Percentiles rank a stretch among this genome's conserved stretches.
phyloP scores from a whole-genome alignment of 371 early-diverging fungal species.

The Rhizopus microsporus region DNA sequence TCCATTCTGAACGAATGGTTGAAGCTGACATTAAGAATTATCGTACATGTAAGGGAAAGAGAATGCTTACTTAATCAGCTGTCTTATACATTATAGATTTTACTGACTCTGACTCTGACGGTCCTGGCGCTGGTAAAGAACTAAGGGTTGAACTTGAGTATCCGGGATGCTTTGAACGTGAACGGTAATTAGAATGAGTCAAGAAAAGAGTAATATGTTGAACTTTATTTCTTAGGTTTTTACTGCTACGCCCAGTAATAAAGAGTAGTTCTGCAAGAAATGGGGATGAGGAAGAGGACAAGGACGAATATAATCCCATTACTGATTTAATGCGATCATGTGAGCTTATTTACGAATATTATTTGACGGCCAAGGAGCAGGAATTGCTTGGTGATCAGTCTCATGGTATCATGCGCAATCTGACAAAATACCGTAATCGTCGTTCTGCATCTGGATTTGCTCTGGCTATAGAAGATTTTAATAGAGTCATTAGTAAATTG shows the following conservation, averaged over 20 bases:
- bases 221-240: constrained; percentile 23
- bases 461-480: constrained; percentile 73
- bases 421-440: constrained; percentile 79
- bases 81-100: constrained; percentile 14
- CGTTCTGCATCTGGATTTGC: constrained; percentile 70
- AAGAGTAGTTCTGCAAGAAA: constrained; percentile 23
- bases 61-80: background rate
- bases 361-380: constrained; percentile 55
- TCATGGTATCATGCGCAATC: constrained; percentile 73
- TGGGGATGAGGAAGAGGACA: constrained; percentile 50
- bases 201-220: background rate
- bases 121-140: constrained; percentile 15
- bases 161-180: constrained; percentile 24
- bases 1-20: constrained; percentile 57
- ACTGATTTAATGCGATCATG: constrained; percentile 75
- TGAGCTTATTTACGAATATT: constrained; percentile 63
- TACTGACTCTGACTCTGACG: constrained; percentile 23
- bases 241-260: constrained; percentile 41
- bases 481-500: constrained; percentile 54
- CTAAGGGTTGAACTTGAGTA: constrained; percentile 29
- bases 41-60: constrained; percentile 44
- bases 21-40: constrained; percentile 45
- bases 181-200: constrained; percentile 21
- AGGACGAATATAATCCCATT: constrained; percentile 82
- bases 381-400: constrained; percentile 64